Conservation (phyloP, 1,284 basidiomycete species). For the Cutaneotrichosporon mucoides region DNA sequence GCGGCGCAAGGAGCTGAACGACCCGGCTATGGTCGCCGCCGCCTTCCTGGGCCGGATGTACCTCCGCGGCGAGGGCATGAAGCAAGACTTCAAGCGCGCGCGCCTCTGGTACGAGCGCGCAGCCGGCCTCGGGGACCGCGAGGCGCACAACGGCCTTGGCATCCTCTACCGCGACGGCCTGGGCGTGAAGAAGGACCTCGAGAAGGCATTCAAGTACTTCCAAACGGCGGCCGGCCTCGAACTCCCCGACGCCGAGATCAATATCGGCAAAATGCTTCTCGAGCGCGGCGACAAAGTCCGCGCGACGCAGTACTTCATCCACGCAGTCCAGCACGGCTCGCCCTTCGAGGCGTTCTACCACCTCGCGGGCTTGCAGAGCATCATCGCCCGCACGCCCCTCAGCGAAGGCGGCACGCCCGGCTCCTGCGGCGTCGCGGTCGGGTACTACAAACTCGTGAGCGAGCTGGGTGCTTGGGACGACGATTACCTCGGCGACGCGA, state of each 20-base stretch:
- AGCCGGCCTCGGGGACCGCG: constrained; percentile 70
- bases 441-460: constrained; percentile 75
- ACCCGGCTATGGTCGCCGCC: constrained; percentile 64
- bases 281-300: constrained; percentile 45
- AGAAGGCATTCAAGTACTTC: constrained; percentile 66
- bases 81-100: constrained; percentile 68
- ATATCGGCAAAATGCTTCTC: constrained; percentile 79
- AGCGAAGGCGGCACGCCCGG: constrained; percentile 36
- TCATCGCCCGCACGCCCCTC: constrained; percentile 52
- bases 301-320: constrained; percentile 72
- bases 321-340: constrained; percentile 75
- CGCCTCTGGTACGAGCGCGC: constrained; percentile 94
- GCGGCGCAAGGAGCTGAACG: constrained; percentile 46
- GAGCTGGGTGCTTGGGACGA: constrained; percentile 86
- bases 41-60: constrained; percentile 90
- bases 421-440: constrained; percentile 77
- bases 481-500: constrained; percentile 76
- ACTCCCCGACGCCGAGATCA: constrained; percentile 83
- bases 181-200: constrained; percentile 53
- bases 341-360: constrained; percentile 91
- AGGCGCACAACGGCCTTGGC: constrained; percentile 83
- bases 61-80: constrained; percentile 86
- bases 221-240: constrained; percentile 75
- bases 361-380: constrained; percentile 70
- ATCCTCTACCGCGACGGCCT: constrained; percentile 89